Base-by-base conservation (phyloP, 805 yeast species). In the Zygosaccharomyces kombuchaensis region DNA sequence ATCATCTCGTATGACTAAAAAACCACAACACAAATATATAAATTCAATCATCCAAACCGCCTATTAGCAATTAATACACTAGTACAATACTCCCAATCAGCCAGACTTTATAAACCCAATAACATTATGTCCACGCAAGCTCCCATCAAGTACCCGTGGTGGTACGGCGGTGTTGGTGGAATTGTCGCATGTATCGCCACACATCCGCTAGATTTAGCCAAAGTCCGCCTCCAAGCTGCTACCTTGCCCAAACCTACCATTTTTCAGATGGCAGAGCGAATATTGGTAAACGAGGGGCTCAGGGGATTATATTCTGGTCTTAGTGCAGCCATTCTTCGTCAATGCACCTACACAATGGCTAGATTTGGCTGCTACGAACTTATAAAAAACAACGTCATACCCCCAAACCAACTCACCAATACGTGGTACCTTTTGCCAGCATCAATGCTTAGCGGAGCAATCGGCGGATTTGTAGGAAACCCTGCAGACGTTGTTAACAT, bases 401-500 rank as follows among this genome's bases (percentile, higher is more conserved):
- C 75, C 25, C 53, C 65, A 7, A 69, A 67, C 16, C 65, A 64
- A 42, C 68, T 72, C 22, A 84, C 84, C 4, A 74, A 81, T 5
- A 80, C 87, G 45, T 59, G 73, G 6, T 73, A 77, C 13, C 71
- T 87, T 44, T 68, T 87, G 45, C 88, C 91, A 8, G 74, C 82
- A 67, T 86, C 95, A 4, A 86, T 87, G 93, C 52, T 84, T n/a
- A 79, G 90, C 9, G 96, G 96, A 43, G 85, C 83, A 22, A 65
- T 80, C 47, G 96, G 96, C 50, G 95, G 95, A 8, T 66, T 87
- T 17, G 84, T 85, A 2, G 96, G 96, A 17, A 87, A 87, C 60
- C 95, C 96, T 3, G 80, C 93, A 1, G 96, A 87, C 61, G 84
- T 87, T 10, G 88, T 86, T 31, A 87, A 87, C 56, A 85, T 87